Conservation (phyloP, 1,284 basidiomycete species). For the Cryptococcus jaspeensis region DNA sequence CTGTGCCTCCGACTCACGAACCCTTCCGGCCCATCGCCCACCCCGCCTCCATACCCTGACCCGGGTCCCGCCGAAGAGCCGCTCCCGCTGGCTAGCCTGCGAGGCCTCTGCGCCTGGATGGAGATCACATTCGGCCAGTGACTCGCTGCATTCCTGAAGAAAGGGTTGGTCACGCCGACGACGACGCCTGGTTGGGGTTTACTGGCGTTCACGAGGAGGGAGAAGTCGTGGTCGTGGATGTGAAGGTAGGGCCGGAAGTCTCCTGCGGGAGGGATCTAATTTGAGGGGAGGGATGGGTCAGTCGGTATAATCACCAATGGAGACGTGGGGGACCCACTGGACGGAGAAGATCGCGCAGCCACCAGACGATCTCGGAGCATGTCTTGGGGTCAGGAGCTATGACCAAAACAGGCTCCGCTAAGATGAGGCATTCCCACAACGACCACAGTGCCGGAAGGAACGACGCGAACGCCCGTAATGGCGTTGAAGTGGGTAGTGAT, state of each 20-base stretch:
- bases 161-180: conserved; percentile 91
- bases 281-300: conserved; percentile 1
- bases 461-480: conserved; percentile 70
- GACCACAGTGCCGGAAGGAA: conserved; percentile 82
- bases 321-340: conserved; percentile 60
- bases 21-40: conserved; percentile 64
- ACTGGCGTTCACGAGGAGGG: conserved; percentile 71
- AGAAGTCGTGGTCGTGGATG: conserved; percentile 86
- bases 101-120: conserved; percentile 40
- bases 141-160: conserved; percentile 79
- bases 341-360: conserved; percentile 81
- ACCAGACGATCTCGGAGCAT: conserved; percentile 78
- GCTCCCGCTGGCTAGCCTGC: conserved; percentile 1
- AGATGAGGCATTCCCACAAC: conserved; percentile 85
- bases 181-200: conserved; percentile 81
- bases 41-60: neutral
- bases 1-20: conserved; percentile 73
- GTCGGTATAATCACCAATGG: neutral
- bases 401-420: conserved; percentile 84
- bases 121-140: conserved; percentile 85
- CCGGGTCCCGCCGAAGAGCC: neutral
- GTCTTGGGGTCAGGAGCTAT: conserved; percentile 76
- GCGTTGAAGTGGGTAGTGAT: conserved; percentile 67
- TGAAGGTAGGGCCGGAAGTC: conserved; percentile 94
- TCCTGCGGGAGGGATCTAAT: conserved; percentile 73